Percentiles rank a stretch among this genome's conserved stretches.
phyloP scores from a whole-genome alignment of 2,329 filamentous ascomycete genomes.

The Ustulina deusta region DNA sequence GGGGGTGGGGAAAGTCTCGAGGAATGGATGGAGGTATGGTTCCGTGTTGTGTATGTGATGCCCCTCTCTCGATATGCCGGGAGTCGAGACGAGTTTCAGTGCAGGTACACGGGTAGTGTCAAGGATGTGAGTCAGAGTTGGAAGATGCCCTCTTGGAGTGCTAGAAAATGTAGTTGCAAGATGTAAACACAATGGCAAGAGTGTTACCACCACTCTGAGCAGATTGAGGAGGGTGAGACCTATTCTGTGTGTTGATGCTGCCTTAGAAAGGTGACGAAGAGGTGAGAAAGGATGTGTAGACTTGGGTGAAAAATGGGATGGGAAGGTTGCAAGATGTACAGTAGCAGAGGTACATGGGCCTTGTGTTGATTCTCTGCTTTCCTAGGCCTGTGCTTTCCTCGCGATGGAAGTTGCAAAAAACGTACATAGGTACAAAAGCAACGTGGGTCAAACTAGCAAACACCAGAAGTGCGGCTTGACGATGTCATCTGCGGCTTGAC shows the following conservation, averaged over 20 bases:
- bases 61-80: not conserved
- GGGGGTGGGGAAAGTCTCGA: not conserved
- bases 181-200: not conserved
- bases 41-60: not conserved
- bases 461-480: slow-evolving; percentile 5
- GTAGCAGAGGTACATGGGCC: not conserved
- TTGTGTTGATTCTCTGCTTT: not conserved
- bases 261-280: not conserved
- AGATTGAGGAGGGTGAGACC: not conserved
- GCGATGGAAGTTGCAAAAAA: slow-evolving; percentile 8
- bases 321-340: not conserved
- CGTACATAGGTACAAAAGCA: slow-evolving; percentile 31
- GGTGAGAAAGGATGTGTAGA: not conserved
- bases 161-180: not conserved
- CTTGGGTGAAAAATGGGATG: not conserved
- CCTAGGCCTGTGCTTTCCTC: not conserved
- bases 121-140: not conserved
- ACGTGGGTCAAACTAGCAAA: not conserved
- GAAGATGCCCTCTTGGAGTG: not conserved
- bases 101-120: not conserved
- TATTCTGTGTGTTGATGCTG: not conserved
- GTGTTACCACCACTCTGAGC: not conserved
- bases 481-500: slow-evolving; percentile 24
- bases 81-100: not conserved
- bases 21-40: not conserved